These are phyloP conservation scores for Mycogone perniciosa DNA, from an alignment of 2,329 filamentous ascomycete species.

Conservation along the genomic window DNA sequence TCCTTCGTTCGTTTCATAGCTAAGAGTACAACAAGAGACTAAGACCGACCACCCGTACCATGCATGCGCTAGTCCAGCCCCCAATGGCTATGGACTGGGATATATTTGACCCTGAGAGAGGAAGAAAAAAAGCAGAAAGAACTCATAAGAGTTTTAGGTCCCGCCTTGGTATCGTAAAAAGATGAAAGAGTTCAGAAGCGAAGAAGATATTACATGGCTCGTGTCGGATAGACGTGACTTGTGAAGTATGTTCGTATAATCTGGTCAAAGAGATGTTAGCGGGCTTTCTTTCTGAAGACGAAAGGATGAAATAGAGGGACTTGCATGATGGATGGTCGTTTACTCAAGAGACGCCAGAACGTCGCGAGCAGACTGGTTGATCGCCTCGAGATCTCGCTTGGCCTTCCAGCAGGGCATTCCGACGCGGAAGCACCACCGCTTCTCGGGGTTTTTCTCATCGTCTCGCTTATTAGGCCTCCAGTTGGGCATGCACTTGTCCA, in stretches of 20 bases:
- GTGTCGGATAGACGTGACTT: not conserved
- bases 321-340: not conserved
- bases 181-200: not conserved
- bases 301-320: not conserved
- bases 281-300: not conserved
- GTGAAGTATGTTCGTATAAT: not conserved
- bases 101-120: not conserved
- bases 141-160: not conserved
- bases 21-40: conserved; percentile 3
- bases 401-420: conserved; percentile 32
- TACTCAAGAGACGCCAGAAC: conserved; percentile 7
- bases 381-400: conserved; percentile 18
- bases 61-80: not conserved
- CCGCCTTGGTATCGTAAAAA: conserved; percentile 4
- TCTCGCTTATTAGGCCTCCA: conserved; percentile 24
- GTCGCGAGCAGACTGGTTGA: conserved; percentile 8
- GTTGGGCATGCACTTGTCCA: not conserved
- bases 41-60: not conserved
- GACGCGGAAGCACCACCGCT: conserved; percentile 20
- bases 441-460: conserved; percentile 7
- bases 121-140: conserved; percentile 1
- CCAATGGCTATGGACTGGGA: not conserved
- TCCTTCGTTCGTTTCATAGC: not conserved
- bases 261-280: not conserved
- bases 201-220: conserved; percentile 2